Evolutionary conservation across 176 grass and related monocot genomes (phyloP).

Genomic region (Bromus sterilis): DNA sequence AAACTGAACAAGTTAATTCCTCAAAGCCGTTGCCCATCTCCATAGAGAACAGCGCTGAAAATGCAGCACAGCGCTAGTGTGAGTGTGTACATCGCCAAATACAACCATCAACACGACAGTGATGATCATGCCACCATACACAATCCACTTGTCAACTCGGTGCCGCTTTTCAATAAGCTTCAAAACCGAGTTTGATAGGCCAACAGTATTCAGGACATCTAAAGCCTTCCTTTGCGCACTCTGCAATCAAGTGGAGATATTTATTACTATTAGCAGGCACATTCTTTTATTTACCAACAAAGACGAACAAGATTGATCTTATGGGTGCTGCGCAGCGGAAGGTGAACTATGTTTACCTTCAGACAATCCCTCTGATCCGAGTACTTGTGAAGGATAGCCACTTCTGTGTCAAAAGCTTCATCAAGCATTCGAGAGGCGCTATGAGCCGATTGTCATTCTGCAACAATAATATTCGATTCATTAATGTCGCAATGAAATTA

Average conservation of each 20-base stretch:
- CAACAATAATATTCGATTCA: neutral
- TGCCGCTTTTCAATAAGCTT: constrained; percentile 82
- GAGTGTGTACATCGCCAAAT: too few relatives aligned
- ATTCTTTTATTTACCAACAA: neutral
- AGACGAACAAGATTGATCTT: neutral
- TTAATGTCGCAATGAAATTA: neutral
- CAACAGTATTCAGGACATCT: constrained; percentile 74
- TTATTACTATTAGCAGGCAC: neutral
- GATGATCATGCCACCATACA: constrained; percentile 69
- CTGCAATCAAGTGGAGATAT: constrained; percentile 25
- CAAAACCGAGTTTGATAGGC: constrained; percentile 65
- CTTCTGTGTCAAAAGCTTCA: constrained; percentile 72
- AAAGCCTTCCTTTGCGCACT: constrained; percentile 88
- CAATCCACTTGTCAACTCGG: constrained; percentile 68
- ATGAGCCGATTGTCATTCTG: constrained; percentile 81
- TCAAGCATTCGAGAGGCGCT: constrained; percentile 69
- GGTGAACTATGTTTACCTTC: constrained; percentile 39
- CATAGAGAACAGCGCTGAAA: too few relatives aligned
- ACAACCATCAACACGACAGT: constrained; percentile 51
- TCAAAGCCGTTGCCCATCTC: too few relatives aligned
- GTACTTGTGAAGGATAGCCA: constrained; percentile 79
- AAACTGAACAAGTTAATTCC: too few relatives aligned
- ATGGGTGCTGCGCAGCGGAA: neutral
- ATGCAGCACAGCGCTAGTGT: too few relatives aligned
- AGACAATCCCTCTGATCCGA: constrained; percentile 74